A percentile compares a stretch with the other conserved stretches of the same genome.
phyloP scores from a whole-genome alignment of 345 rosid genomes.

The Salix udensis region DNA sequence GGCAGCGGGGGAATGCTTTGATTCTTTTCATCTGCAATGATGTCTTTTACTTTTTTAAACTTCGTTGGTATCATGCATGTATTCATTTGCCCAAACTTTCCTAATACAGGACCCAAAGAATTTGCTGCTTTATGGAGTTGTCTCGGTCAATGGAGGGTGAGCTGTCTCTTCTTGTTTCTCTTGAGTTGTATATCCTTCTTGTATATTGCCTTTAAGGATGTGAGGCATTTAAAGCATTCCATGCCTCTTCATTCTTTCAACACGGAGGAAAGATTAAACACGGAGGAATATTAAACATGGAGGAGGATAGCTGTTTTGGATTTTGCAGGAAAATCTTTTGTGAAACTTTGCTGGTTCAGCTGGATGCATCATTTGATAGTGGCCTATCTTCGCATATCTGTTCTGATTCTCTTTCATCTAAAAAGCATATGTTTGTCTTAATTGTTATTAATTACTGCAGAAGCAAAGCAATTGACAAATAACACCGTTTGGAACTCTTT shows the following conservation, averaged over 20 bases:
- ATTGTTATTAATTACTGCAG: not conserved
- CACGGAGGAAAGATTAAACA: not conserved
- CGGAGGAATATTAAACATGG: not conserved
- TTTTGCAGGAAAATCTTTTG: not conserved
- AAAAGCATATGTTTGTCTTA: not conserved
- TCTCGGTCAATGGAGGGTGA: slow-evolving; percentile 69
- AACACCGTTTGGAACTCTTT: not conserved
- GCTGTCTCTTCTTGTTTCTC: slow-evolving; percentile 11
- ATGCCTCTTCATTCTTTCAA: not conserved
- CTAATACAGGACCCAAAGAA: slow-evolving; percentile 47
- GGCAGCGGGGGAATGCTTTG: not conserved
- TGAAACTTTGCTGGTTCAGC: not conserved
- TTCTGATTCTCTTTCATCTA: not conserved
- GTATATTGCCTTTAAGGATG: not conserved
- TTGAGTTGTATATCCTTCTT: not conserved
- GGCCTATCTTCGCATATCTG: not conserved
- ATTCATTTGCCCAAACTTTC: not conserved
- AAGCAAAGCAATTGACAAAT: not conserved
- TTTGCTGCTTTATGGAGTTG: slow-evolving; percentile 64
- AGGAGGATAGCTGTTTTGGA: not conserved
- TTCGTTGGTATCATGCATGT: not conserved
- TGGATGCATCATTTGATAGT: not conserved
- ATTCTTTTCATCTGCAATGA: not conserved
- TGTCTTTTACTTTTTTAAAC: not conserved
- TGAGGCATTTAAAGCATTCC: not conserved